Base-by-base conservation (phyloP, 2,329 filamentous ascomycete species). In the Hysterium pulicare region DNA sequence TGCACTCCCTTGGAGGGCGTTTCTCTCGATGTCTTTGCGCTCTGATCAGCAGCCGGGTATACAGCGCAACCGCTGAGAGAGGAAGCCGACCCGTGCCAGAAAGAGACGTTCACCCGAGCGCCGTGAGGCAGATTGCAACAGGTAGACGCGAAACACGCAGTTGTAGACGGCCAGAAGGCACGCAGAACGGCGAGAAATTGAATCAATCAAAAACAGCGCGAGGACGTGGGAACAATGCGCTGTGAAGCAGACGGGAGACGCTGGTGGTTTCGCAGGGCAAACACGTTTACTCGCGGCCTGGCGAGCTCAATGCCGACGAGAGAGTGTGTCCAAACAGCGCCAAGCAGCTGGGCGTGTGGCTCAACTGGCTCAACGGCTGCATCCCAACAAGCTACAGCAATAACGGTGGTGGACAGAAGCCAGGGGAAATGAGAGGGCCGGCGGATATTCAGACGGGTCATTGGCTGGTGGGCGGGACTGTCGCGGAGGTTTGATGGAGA, bases 401-500 rank as follows among this genome's bases (percentile, higher is more conserved):
- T 33, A n/a, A n/a, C n/a, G n/a, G n/a, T n/a, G n/a, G n/a, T n/a
- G n/a, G 24, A 28, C 24, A 28, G 24, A 28, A 13, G 24, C 24
- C 7, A 7, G 13, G 24, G 24, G 24, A 28, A 28, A 28, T 28
- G 24, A 28, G 24, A 28, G 24, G 42, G 40, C 50, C 55, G 51
- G 51, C 54, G 55, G 54, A 51, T 58, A 56, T 58, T 54, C 55
- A 49, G 41, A 46, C 50, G 53, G 47, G 42, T 54, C 48, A 59
- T 57, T 60, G 57, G 50, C 46, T 52, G 45, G 34, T 35, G 34
- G 42, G 35, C 39, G 30, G 40, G 48, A 35, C 43, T 49, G 40
- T 49, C 48, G 54, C 53, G 51, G 54, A 49, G 48, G 61, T 64
- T 65, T 64, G 61, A 66, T 64, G 53, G 46, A 50, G 55, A 47